A percentile compares a stretch with the other conserved stretches of the same genome.
Conservation (phyloP, 2,329 filamentous ascomycete species). For the Fusarium subtropicale region DNA sequence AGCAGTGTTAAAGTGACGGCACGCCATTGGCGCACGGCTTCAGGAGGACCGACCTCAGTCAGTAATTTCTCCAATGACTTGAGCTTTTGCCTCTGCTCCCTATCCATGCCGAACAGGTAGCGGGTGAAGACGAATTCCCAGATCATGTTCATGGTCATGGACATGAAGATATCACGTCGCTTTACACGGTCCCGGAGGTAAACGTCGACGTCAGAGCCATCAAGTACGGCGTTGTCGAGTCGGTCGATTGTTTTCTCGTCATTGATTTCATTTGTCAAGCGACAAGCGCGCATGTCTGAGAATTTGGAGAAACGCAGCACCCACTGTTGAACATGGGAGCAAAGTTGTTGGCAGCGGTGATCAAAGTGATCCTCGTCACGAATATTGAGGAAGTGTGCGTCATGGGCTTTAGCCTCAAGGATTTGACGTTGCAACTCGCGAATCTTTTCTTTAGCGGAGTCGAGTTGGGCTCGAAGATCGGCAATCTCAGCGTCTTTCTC, state of each 20-base stretch:
- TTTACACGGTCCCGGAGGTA: conserved; percentile 89
- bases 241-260: conserved; percentile 95
- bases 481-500: conserved; percentile 88
- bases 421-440: conserved; percentile 65
- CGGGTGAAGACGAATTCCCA: conserved; percentile 99
- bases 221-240: conserved; percentile 92
- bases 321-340: conserved; percentile 97
- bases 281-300: conserved; percentile 90
- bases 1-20: conserved; percentile 93
- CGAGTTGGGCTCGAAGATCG: conserved; percentile 80
- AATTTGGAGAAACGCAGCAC: conserved; percentile 98
- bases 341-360: conserved; percentile 91
- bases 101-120: conserved; percentile 98
- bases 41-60: conserved; percentile 84
- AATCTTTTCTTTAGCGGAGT: conserved; percentile 74
- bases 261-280: conserved; percentile 83
- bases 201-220: conserved; percentile 90
- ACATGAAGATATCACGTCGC: conserved; percentile 96
- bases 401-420: conserved; percentile 67
- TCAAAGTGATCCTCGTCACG: conserved; percentile 97
- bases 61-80: conserved; percentile 95
- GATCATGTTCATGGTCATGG: conserved; percentile 98
- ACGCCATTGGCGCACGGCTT: conserved; percentile 97
- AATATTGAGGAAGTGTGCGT: conserved; percentile 79
- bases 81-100: conserved; percentile 96